Evolutionary conservation across 2,329 filamentous ascomycete genomes (phyloP).

Genomic region (Aspergillus pseudonomiae): DNA sequence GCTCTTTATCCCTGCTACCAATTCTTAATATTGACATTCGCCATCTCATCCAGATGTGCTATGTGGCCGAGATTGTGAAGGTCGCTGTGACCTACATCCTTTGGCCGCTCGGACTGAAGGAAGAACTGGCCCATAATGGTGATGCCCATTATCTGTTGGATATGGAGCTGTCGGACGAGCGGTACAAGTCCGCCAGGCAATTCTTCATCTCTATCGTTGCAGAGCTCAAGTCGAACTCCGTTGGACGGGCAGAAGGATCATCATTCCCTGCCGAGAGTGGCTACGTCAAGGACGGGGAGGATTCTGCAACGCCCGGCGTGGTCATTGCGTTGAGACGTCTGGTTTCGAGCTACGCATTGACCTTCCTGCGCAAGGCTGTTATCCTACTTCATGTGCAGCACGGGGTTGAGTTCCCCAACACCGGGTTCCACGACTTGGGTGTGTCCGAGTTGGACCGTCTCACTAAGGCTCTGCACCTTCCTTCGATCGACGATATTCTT

Average conservation of each 20-base stretch:
- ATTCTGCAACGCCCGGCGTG: slow-evolving; percentile 34
- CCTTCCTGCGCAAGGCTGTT: slow-evolving; percentile 82
- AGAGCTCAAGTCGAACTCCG: slow-evolving; percentile 40
- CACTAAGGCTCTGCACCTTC: slow-evolving; percentile 73
- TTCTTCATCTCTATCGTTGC: slow-evolving; percentile 44
- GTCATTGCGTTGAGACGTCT: slow-evolving; percentile 40
- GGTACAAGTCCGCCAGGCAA: slow-evolving; percentile 33
- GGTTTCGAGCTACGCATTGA: slow-evolving; percentile 80
- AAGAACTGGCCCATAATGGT: slow-evolving; percentile 34
- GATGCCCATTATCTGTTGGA: slow-evolving; percentile 30
- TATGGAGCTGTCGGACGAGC: slow-evolving; percentile 32
- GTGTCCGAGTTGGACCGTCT: slow-evolving; percentile 81
- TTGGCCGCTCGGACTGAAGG: slow-evolving; percentile 40
- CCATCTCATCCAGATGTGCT: slow-evolving; percentile 82
- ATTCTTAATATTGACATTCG: slow-evolving; percentile 72
- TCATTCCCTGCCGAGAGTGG: slow-evolving; percentile 41
- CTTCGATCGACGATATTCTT: slow-evolving; percentile 78
- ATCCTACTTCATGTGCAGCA: slow-evolving; percentile 86
- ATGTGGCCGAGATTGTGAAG: slow-evolving; percentile 87
- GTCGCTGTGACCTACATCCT: slow-evolving; percentile 63
- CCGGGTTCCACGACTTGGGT: slow-evolving; percentile 64
- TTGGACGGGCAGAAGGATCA: slow-evolving; percentile 38
- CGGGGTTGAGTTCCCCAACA: slow-evolving; percentile 81
- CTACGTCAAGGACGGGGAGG: slow-evolving; percentile 42
- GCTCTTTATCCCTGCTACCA: slow-evolving; percentile 69